phyloP scores from a whole-genome alignment of 345 rosid species.

The Draba incana region DNA sequence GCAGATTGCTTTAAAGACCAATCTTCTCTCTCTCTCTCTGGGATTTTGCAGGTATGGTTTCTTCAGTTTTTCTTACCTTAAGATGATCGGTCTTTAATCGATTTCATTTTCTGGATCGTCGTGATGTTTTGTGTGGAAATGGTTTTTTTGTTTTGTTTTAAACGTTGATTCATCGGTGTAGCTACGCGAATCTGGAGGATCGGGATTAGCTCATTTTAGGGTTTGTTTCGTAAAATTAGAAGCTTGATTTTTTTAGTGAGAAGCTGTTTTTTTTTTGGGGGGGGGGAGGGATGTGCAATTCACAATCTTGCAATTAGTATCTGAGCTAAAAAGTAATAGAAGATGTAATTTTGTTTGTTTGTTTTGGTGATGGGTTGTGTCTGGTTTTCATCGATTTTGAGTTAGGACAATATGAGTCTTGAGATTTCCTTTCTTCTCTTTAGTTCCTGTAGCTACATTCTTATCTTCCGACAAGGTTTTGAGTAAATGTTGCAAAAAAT shows the following conservation, averaged over 20 bases:
- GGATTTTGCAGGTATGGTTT: constrained; percentile 27
- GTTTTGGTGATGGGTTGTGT: no score
- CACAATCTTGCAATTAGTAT: not conserved
- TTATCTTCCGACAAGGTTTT: constrained; percentile 5
- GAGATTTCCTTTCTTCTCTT: not conserved
- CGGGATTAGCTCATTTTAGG: constrained; percentile 16
- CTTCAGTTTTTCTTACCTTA: not conserved
- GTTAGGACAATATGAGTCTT: not conserved
- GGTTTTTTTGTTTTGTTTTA: not conserved
- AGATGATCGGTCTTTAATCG: constrained; percentile 31
- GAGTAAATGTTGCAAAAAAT: not conserved
- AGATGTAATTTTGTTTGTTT: not conserved
- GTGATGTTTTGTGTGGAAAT: constrained; percentile 14
- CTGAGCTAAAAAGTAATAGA: not conserved
- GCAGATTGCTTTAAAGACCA: constrained; percentile 26
- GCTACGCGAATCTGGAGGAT: constrained; percentile 26
- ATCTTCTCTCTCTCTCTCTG: constrained; percentile 15
- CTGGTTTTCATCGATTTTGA: not conserved
- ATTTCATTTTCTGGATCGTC: constrained; percentile 22
- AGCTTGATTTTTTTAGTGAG: not conserved
- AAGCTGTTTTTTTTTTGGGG: not conserved
- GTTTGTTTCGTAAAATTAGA: not conserved
- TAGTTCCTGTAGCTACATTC: constrained; percentile 18
- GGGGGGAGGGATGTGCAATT: constrained; percentile 7
- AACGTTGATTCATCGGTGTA: constrained; percentile 4